Conservation (phyloP, 2,329 filamentous ascomycete genomes). For the Chalaropsis thielavioides region DNA sequence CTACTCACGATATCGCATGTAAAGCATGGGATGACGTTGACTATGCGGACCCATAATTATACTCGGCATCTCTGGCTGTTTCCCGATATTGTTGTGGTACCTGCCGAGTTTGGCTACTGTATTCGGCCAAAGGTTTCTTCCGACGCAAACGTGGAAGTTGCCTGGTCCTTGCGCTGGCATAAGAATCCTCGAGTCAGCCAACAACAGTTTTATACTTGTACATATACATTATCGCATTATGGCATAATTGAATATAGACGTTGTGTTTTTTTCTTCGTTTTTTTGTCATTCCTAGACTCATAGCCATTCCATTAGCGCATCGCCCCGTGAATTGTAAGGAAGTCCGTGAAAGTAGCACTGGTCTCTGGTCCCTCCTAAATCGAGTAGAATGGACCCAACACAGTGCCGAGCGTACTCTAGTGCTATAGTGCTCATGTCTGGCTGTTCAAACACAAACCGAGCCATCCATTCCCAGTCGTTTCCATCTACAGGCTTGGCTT, state of each 20-base stretch:
- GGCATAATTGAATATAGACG: neutral
- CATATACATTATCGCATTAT: neutral
- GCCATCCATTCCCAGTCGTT: conserved; percentile 14
- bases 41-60: too few species aligned
- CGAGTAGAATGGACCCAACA: conserved; percentile 14
- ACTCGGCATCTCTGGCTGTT: too few species aligned
- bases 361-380: conserved; percentile 11
- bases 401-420: conserved; percentile 15
- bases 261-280: neutral
- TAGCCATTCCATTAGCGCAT: conserved; percentile 13
- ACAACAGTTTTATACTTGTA: too few species aligned
- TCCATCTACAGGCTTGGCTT: neutral
- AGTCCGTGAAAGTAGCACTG: conserved; percentile 13
- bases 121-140: too few species aligned
- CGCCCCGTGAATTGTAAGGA: conserved; percentile 10
- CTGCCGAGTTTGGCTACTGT: neutral
- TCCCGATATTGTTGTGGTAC: neutral
- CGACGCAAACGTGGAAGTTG: too few species aligned
- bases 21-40: neutral
- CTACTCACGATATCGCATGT: conserved; percentile 15
- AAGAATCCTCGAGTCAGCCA: too few species aligned
- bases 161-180: too few species aligned
- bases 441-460: conserved; percentile 11
- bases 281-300: neutral
- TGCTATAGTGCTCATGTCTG: conserved; percentile 11